Conservation (phyloP, 73 alveolate species). For the Diophrys appendiculata region DNA sequence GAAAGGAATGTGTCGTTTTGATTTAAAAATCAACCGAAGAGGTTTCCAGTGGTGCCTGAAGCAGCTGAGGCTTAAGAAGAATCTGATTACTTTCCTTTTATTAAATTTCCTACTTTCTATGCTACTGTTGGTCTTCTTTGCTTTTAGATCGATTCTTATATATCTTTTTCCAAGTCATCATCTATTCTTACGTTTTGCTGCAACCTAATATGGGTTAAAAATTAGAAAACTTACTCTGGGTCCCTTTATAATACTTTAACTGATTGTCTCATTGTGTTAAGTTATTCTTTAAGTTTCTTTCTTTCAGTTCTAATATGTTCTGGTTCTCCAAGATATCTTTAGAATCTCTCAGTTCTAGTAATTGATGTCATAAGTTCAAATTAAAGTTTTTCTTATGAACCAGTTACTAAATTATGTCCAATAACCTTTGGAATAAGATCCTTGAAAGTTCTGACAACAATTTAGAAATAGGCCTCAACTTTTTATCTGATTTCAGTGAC, state of each 20-base stretch:
- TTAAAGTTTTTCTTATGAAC: constrained; percentile 64
- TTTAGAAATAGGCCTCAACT: constrained; percentile 84
- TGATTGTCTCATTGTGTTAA: constrained; percentile 49
- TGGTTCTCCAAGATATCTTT: constrained; percentile 47
- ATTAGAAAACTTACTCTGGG: too few relatives aligned
- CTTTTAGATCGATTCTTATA: too few relatives aligned
- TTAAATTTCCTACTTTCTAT: too few relatives aligned
- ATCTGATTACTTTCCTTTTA: too few relatives aligned
- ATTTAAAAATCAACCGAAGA: too few relatives aligned
- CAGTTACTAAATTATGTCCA: constrained; percentile 94
- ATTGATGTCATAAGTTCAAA: constrained; percentile 37
- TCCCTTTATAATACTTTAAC: constrained; percentile 59
- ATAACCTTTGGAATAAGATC: constrained; percentile 93
- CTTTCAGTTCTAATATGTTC: constrained; percentile 48
- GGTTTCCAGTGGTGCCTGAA: too few relatives aligned
- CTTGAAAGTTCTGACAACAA: constrained; percentile 87
- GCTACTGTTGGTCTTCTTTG: too few relatives aligned
- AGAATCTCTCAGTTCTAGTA: constrained; percentile 29
- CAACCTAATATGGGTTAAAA: too few relatives aligned
- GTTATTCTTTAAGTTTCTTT: constrained; percentile 25
- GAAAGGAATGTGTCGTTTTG: too few relatives aligned
- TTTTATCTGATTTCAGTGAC: constrained; percentile 84
- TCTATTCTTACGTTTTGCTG: too few relatives aligned
- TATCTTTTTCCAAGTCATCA: too few relatives aligned
- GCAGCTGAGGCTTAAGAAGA: too few relatives aligned